phyloP scores from a whole-genome alignment of 108 stramenopile species.

The Skeletonema potamos region DNA sequence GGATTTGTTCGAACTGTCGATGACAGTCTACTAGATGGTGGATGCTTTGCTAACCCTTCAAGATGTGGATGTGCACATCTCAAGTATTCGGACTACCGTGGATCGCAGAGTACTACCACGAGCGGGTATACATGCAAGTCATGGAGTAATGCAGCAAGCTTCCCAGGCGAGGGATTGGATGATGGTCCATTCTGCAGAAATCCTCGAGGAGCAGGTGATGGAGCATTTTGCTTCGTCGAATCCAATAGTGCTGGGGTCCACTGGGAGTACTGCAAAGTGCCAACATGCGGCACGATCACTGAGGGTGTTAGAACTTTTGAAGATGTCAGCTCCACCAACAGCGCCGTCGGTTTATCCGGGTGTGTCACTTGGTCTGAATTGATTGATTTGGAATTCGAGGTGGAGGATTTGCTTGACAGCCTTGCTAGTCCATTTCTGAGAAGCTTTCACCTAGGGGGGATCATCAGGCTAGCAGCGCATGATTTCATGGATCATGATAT shows the following conservation, averaged over 20 bases:
- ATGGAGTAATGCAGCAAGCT: constrained; percentile 9
- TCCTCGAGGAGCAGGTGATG: constrained; percentile 3
- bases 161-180: constrained; percentile 16
- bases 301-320: neutral
- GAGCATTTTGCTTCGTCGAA: constrained; percentile 33
- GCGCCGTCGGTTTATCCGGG: neutral
- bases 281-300: constrained; percentile 5
- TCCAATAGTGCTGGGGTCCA: neutral
- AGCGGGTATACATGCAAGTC: constrained; percentile 12
- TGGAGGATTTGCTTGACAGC: constrained; percentile 15
- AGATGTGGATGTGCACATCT: constrained; percentile 20
- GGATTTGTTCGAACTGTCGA: neutral
- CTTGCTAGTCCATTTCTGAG: constrained; percentile 13
- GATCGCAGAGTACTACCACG: neutral
- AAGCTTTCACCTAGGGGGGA: constrained; percentile 27
- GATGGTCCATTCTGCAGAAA: constrained; percentile 25
- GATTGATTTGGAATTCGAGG: constrained; percentile 19
- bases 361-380: constrained; percentile 1
- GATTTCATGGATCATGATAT: constrained; percentile 48
- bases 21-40: neutral
- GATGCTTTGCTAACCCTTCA: constrained; percentile 5
- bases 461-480: constrained; percentile 40
- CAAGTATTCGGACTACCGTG: constrained; percentile 26
- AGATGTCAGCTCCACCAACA: neutral
- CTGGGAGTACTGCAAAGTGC: constrained; percentile 33